These are phyloP conservation scores for Kwoniella mangroviensis DNA, from an alignment of 768 basidiomycete genomes.

Conservation along the genomic window DNA sequence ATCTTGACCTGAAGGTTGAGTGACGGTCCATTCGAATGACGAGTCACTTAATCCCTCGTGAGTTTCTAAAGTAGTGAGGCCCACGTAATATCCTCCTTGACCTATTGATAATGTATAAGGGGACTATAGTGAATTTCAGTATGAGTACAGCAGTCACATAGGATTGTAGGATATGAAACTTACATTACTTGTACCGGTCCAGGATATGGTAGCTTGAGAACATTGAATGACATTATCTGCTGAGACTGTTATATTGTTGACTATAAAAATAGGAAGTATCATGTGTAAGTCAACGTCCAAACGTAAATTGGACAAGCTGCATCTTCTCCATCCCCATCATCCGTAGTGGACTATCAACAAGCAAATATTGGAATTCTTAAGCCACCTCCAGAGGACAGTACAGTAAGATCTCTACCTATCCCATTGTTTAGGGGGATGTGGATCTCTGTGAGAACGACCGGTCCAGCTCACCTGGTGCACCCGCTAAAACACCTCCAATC, in stretches of 20 bases:
- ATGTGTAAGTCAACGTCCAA: not conserved
- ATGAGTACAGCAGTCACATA: slow-evolving; percentile 6
- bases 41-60: slow-evolving; percentile 25
- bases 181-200: slow-evolving; percentile 38
- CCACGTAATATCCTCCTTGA: slow-evolving; percentile 51
- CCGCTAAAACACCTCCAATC: slow-evolving; percentile 17
- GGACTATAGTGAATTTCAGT: slow-evolving; percentile 21
- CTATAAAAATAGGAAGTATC: slow-evolving; percentile 11
- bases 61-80: slow-evolving; percentile 36
- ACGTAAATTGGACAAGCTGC: too few relatives aligned
- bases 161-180: not conserved
- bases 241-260: slow-evolving; percentile 47
- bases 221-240: slow-evolving; percentile 49
- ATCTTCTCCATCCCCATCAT: not conserved
- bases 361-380: not conserved
- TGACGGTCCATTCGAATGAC: slow-evolving; percentile 42
- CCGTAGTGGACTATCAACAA: too few relatives aligned
- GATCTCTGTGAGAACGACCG: too few relatives aligned
- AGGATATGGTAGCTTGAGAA: slow-evolving; percentile 42
- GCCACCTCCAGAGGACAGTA: not conserved
- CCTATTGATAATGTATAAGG: slow-evolving; percentile 38
- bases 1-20: slow-evolving; percentile 31
- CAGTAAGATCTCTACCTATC: too few relatives aligned
- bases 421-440: too few relatives aligned
- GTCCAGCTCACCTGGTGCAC: slow-evolving; percentile 31